A percentile compares a stretch with the other conserved stretches of the same genome.
phyloP scores from a whole-genome alignment of 352 stramenopile species.

The Phytopythium ostracodes region DNA sequence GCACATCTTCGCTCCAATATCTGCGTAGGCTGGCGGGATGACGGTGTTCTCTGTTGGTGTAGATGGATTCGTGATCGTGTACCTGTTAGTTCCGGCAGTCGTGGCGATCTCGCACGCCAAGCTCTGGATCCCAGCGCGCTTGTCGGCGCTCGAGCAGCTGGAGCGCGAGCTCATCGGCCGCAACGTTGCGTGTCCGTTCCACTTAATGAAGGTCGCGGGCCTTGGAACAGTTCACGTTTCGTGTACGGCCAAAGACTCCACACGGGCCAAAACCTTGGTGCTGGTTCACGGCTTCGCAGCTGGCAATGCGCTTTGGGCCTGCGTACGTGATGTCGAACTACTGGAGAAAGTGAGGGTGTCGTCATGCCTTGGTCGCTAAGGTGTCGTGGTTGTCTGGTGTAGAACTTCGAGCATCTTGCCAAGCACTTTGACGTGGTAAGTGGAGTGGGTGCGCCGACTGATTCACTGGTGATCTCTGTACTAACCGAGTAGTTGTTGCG shows the following conservation, averaged over 20 bases:
- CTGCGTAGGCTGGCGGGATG: too few relatives aligned
- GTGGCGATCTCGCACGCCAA: conserved; percentile 32
- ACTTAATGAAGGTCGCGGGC: conserved; percentile 46
- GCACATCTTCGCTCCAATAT: not conserved
- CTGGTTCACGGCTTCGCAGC: conserved; percentile 61
- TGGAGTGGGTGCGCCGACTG: not conserved
- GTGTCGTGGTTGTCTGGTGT: conserved; percentile 5
- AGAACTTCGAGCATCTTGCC: conserved; percentile 64
- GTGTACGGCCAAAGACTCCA: conserved; percentile 23
- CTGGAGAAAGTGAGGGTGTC: too few relatives aligned
- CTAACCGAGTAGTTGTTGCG: not conserved
- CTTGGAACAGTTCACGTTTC: conserved; percentile 64
- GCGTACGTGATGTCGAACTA: conserved; percentile 30
- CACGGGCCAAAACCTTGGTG: conserved; percentile 35
- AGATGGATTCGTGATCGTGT: conserved; percentile 30
- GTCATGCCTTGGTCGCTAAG: too few relatives aligned
- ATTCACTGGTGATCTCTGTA: not conserved
- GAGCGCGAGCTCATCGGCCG: conserved; percentile 38
- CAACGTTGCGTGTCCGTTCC: conserved; percentile 39
- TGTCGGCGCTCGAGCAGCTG: conserved; percentile 39
- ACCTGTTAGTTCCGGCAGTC: conserved; percentile 25
- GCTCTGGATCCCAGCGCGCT: conserved; percentile 46
- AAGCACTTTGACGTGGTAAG: conserved; percentile 59
- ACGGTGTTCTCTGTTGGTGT: conserved; percentile 1
- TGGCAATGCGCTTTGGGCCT: conserved; percentile 67